A percentile compares a stretch with the other conserved stretches of the same genome.
Evolutionary conservation across 2,329 filamentous ascomycete species (phyloP).

Genomic region (Aspergillus glaucus): DNA sequence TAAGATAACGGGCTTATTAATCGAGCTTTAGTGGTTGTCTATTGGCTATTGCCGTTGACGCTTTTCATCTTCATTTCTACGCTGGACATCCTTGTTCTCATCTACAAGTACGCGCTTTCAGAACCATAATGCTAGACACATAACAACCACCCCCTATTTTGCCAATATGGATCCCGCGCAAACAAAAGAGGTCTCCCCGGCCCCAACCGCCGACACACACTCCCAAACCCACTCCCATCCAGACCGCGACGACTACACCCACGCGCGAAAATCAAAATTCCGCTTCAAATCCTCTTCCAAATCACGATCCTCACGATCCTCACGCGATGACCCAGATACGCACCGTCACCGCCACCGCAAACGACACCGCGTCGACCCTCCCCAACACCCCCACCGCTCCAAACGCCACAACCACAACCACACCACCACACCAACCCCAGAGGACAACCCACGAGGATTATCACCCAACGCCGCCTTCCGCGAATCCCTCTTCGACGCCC

Average conservation of each 20-base stretch:
- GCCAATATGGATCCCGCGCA: not conserved
- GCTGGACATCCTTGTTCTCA: not conserved
- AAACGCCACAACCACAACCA: slow-evolving; percentile 7
- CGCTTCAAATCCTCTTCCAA: slow-evolving; percentile 27
- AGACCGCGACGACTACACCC: slow-evolving; percentile 9
- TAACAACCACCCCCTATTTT: not conserved
- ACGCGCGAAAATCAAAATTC: slow-evolving; percentile 20
- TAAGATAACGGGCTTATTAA: slow-evolving; percentile 11
- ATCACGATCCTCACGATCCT: slow-evolving; percentile 6
- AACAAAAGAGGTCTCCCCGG: not conserved
- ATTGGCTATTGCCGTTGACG: too few relatives aligned
- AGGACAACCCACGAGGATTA: slow-evolving; percentile 28
- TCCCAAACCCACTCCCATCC: too few relatives aligned
- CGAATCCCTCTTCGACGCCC: slow-evolving; percentile 90
- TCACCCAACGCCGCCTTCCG: slow-evolving; percentile 74
- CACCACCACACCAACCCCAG: slow-evolving; percentile 1
- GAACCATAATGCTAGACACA: too few relatives aligned
- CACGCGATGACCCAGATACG: slow-evolving; percentile 5
- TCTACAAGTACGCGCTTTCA: not conserved
- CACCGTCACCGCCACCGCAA: slow-evolving; percentile 1
- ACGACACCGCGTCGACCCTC: slow-evolving; percentile 1
- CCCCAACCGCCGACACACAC: not conserved
- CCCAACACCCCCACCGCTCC: slow-evolving; percentile 11
- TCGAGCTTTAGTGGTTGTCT: not conserved
- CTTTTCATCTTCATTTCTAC: not conserved